Percentiles rank a stretch among this genome's conserved stretches.
These are phyloP conservation scores for Phenoliferia sp. DNA, from an alignment of 1,284 basidiomycete genomes.

Conservation along the genomic window DNA sequence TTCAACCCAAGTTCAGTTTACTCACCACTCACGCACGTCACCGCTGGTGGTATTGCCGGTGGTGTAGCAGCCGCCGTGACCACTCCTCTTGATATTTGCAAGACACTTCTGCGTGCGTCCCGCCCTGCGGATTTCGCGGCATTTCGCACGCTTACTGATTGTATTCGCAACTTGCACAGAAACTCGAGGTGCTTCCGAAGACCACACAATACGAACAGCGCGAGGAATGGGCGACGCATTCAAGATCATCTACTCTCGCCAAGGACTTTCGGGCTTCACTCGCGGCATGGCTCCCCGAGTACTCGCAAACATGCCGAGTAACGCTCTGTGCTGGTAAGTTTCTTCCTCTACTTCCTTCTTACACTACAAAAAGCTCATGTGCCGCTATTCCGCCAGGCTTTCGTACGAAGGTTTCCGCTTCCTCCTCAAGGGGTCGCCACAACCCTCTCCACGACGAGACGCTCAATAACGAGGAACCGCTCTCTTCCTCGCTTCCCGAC, in stretches of 20 bases:
- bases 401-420: slow-evolving; percentile 38
- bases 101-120: slow-evolving; percentile 68
- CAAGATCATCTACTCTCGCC: slow-evolving; percentile 76
- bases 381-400: slow-evolving; percentile 13
- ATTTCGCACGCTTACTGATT: not conserved
- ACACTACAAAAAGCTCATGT: not conserved
- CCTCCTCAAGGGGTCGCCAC: slow-evolving; percentile 25
- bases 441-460: not conserved
- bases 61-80: slow-evolving; percentile 93
- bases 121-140: not conserved
- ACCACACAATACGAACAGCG: slow-evolving; percentile 76
- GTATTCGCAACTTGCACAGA: slow-evolving; percentile 42
- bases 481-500: no score
- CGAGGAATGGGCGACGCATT: slow-evolving; percentile 85
- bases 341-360: not conserved
- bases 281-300: slow-evolving; percentile 88
- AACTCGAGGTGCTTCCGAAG: slow-evolving; percentile 78
- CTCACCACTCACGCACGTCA: slow-evolving; percentile 84
- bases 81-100: slow-evolving; percentile 97
- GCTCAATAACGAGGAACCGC: no score
- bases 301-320: slow-evolving; percentile 93
- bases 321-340: slow-evolving; percentile 84
- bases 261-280: slow-evolving; percentile 78
- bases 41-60: slow-evolving; percentile 86
- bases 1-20: slow-evolving; percentile 83